phyloP scores from a whole-genome alignment of 2,329 filamentous ascomycete genomes.

The Ophiocordyceps australis region DNA sequence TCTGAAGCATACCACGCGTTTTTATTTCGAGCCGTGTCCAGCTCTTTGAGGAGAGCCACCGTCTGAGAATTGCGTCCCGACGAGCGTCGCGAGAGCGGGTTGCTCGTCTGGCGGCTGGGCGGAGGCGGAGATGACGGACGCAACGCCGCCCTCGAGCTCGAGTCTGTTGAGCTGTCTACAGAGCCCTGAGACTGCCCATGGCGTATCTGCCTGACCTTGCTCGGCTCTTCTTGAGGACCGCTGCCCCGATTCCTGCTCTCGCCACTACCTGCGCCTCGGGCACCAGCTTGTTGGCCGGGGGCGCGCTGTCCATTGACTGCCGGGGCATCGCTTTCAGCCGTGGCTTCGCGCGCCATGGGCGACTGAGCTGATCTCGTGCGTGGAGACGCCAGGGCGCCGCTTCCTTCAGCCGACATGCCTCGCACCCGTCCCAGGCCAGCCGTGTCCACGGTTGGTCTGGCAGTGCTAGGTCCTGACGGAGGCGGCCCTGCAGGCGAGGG shows the following conservation, averaged over 20 bases:
- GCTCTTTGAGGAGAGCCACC: constrained; percentile 64
- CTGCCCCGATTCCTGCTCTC: too few species aligned
- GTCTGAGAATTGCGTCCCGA: constrained; percentile 46
- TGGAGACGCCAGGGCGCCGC: constrained; percentile 17
- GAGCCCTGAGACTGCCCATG: constrained; percentile 38
- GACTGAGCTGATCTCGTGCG: constrained; percentile 16
- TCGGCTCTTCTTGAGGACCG: too few species aligned
- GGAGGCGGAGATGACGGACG: constrained; percentile 40
- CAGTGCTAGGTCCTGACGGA: constrained; percentile 32
- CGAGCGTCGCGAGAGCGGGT: constrained; percentile 39
- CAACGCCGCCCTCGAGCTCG: constrained; percentile 23
- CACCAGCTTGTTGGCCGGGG: too few species aligned
- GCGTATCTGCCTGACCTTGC: constrained; percentile 15
- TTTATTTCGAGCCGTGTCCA: constrained; percentile 66
- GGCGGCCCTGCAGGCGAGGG: constrained; percentile 29
- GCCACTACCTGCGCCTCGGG: too few species aligned
- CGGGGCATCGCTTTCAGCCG: constrained; percentile 29
- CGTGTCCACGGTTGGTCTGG: constrained; percentile 24
- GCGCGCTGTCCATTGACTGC: constrained; percentile 43
- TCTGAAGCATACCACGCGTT: constrained; percentile 98
- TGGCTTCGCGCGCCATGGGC: constrained; percentile 17
- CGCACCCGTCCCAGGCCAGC: constrained; percentile 22
- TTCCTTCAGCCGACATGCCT: constrained; percentile 30
- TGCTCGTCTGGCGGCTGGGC: constrained; percentile 35
- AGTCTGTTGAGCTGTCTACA: constrained; percentile 49